Evolutionary conservation across 495 filamentous ascomycete genomes (phyloP).

Genomic region (Tuber microsphaerosporum): DNA sequence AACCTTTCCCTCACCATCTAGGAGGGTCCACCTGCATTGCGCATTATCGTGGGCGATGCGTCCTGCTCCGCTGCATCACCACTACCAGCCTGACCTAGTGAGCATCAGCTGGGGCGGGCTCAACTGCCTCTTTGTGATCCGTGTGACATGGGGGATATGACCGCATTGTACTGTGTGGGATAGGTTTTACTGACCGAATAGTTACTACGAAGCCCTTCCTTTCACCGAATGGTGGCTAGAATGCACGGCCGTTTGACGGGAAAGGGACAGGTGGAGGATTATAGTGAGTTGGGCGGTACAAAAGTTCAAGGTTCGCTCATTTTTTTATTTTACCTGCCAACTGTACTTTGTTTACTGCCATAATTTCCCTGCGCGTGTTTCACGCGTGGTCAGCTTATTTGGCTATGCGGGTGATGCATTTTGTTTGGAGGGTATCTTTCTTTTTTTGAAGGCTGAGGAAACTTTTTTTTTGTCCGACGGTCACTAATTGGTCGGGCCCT

Average conservation of each 20-base stretch:
- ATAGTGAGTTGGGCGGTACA: conserved; percentile 54
- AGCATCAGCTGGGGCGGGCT: not conserved
- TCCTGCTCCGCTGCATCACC: not conserved
- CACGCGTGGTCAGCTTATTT: conserved; percentile 1
- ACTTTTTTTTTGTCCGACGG: not conserved
- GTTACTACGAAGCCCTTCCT: conserved; percentile 56
- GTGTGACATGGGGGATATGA: not conserved
- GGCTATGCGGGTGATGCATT: no score
- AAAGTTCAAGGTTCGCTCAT: conserved; percentile 50
- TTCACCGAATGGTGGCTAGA: conserved; percentile 54
- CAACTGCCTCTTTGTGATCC: not conserved
- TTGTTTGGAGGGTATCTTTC: not conserved
- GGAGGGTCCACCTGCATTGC: not conserved
- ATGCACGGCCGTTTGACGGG: conserved; percentile 53
- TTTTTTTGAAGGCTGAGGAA: not conserved
- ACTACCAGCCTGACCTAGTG: not conserved
- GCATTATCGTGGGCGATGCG: not conserved
- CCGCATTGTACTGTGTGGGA: not conserved
- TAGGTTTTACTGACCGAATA: conserved; percentile 40
- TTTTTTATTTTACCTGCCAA: not conserved
- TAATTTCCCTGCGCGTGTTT: not conserved
- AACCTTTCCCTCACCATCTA: no score
- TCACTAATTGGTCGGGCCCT: conserved; percentile 7
- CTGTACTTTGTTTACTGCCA: not conserved
- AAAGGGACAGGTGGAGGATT: conserved; percentile 50